A percentile compares a stretch with the other conserved stretches of the same genome.
Conservation (phyloP, 345 rosid species). For the Eucalyptus erythrocorys region DNA sequence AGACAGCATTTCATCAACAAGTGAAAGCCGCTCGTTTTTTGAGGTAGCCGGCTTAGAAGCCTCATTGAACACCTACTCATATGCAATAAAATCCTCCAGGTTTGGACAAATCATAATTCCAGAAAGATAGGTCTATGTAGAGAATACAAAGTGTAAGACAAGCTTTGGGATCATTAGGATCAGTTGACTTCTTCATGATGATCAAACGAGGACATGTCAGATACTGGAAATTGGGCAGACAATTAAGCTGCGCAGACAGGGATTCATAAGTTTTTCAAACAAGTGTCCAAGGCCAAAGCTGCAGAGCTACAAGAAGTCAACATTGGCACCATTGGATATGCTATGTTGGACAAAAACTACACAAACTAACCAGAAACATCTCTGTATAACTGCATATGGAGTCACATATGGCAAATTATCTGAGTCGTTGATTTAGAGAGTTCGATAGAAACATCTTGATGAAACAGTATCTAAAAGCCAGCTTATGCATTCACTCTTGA, state of each 20-base stretch:
- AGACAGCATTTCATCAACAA: no score
- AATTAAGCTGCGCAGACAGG: no score
- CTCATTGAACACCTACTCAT: no score
- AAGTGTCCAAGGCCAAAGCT: not conserved
- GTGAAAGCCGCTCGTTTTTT: no score
- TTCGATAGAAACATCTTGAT: not conserved
- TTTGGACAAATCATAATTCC: no score
- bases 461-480: not conserved
- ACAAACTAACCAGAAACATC: not conserved
- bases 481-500: not conserved
- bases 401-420: not conserved
- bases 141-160: not conserved
- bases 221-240: not conserved
- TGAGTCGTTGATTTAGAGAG: not conserved
- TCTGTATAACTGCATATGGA: not conserved
- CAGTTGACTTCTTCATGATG: not conserved
- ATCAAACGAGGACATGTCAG: not conserved
- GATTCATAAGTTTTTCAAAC: not conserved
- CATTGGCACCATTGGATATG: not conserved
- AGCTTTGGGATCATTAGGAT: not conserved
- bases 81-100: no score
- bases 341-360: not conserved
- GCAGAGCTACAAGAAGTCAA: not conserved
- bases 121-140: not conserved
- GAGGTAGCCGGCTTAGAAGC: no score